These are phyloP conservation scores for Aspergillus floridensis DNA, from an alignment of 2,329 filamentous ascomycete genomes.

Conservation along the genomic window DNA sequence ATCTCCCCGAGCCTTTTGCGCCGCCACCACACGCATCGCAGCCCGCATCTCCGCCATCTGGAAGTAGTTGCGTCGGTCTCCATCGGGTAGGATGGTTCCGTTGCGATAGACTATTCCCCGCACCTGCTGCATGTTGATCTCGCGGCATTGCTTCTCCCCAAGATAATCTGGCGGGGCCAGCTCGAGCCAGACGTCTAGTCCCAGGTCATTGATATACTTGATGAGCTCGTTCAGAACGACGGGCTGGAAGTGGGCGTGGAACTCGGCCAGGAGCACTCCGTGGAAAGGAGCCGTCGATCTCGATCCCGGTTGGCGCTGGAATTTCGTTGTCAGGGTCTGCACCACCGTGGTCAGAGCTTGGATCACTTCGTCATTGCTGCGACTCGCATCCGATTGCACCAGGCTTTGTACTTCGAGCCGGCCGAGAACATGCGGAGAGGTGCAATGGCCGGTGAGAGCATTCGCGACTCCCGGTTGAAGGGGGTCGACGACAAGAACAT, in stretches of 20 bases:
- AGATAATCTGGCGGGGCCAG: conserved; percentile 33
- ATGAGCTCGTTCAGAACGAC: conserved; percentile 29
- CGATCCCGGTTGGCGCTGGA: conserved; percentile 5
- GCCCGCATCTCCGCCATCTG: conserved; percentile 33
- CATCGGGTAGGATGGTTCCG: conserved; percentile 31
- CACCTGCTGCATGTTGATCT: conserved; percentile 25
- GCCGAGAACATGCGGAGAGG: conserved; percentile 9
- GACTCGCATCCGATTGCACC: conserved; percentile 1
- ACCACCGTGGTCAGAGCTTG: conserved; percentile 2
- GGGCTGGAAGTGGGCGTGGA: conserved; percentile 25
- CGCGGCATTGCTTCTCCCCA: conserved; percentile 18
- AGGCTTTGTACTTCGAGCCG: conserved; percentile 11
- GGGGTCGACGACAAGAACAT: conserved; percentile 37
- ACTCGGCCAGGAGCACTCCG: conserved; percentile 37
- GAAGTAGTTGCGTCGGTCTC: conserved; percentile 34
- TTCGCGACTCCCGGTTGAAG: conserved; percentile 28
- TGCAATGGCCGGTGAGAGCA: conserved; percentile 16
- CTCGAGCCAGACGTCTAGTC: conserved; percentile 39
- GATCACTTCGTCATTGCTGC: conserved; percentile 9
- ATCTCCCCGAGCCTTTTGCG: conserved; percentile 17
- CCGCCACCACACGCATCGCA: conserved; percentile 16
- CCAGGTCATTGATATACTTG: conserved; percentile 28
- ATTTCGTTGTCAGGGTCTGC: not conserved
- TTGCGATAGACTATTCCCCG: conserved; percentile 31
- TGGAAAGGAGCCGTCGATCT: conserved; percentile 23